phyloP scores from a whole-genome alignment of 2,329 filamentous ascomycete species.

The Fusarium scirpi region DNA sequence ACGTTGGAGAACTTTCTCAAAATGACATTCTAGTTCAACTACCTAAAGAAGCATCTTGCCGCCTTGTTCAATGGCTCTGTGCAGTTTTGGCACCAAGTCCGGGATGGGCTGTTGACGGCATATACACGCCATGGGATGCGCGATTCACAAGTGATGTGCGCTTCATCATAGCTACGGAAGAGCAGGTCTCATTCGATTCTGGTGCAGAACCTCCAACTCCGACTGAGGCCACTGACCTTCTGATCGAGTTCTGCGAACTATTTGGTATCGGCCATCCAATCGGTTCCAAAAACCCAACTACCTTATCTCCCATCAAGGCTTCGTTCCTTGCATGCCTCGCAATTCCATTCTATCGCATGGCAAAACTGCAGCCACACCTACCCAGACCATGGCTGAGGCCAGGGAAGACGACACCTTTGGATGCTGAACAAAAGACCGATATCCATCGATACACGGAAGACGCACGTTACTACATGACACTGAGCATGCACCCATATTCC shows the following conservation, averaged over 20 bases:
- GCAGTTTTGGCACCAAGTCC: slow-evolving; percentile 41
- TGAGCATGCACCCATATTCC: slow-evolving; percentile 46
- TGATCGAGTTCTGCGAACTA: slow-evolving; percentile 45
- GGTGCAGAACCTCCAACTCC: slow-evolving; percentile 30
- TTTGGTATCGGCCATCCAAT: slow-evolving; percentile 40
- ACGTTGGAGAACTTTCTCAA: slow-evolving; percentile 29
- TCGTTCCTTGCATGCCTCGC: slow-evolving; percentile 44
- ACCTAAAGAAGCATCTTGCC: slow-evolving; percentile 32
- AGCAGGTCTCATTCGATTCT: slow-evolving; percentile 31
- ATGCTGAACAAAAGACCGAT: slow-evolving; percentile 22
- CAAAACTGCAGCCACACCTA: slow-evolving; percentile 43
- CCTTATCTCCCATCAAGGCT: slow-evolving; percentile 44
- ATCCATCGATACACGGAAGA: slow-evolving; percentile 39
- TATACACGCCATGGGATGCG: slow-evolving; percentile 41
- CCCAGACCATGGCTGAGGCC: slow-evolving; percentile 33
- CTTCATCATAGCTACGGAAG: slow-evolving; percentile 42
- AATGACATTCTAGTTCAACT: slow-evolving; percentile 40
- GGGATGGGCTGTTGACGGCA: slow-evolving; percentile 39
- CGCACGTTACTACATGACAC: slow-evolving; percentile 49
- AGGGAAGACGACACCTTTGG: slow-evolving; percentile 9
- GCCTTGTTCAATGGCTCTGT: slow-evolving; percentile 47
- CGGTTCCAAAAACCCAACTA: slow-evolving; percentile 3
- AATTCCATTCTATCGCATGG: slow-evolving; percentile 47
- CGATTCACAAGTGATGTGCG: slow-evolving; percentile 25
- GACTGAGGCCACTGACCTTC: slow-evolving; percentile 40